Percentiles rank a stretch among this genome's conserved stretches.
phyloP scores from a whole-genome alignment of 768 basidiomycete genomes.

The Trametes meyenii region DNA sequence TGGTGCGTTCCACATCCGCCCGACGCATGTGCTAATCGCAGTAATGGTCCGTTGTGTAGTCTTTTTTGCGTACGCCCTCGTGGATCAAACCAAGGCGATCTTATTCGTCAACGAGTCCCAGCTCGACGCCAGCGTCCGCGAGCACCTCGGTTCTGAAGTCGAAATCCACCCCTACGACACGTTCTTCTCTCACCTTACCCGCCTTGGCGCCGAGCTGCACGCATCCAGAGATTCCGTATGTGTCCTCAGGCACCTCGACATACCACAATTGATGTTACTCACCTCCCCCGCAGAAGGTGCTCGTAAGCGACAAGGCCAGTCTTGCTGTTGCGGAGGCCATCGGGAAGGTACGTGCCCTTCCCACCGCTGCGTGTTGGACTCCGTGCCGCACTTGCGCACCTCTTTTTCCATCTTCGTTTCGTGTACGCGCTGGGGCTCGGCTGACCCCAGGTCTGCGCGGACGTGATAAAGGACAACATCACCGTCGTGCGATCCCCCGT shows the following conservation, averaged over 20 bases:
- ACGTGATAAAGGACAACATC: conserved; percentile 55
- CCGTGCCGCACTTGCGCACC: background rate
- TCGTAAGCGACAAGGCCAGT: conserved; percentile 78
- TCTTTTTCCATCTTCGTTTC: background rate
- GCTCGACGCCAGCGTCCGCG: conserved; percentile 49
- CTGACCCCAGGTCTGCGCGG: conserved; percentile 28
- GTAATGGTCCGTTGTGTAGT: conserved; percentile 44
- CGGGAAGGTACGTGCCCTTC: conserved; percentile 53
- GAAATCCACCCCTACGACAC: conserved; percentile 69
- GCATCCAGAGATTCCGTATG: conserved; percentile 37
- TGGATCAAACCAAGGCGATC: conserved; percentile 56
- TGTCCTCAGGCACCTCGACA: background rate
- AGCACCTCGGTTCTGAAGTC: conserved; percentile 60
- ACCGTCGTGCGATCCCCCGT: conserved; percentile 69
- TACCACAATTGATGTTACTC: background rate
- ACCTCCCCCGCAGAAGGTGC: conserved; percentile 58
- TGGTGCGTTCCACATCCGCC: conserved; percentile 36
- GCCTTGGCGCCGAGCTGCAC: conserved; percentile 43
- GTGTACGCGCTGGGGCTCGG: conserved; percentile 4
- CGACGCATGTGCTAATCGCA: background rate
- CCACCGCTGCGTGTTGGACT: conserved; percentile 1
- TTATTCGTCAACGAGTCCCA: conserved; percentile 70
- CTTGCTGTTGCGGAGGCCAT: conserved; percentile 83
- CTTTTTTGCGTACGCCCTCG: conserved; percentile 89
- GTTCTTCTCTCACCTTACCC: conserved; percentile 66